Evolutionary conservation across 805 yeast genomes (phyloP), one percentile per base, ranked within the genome.

Genomic region (Candida nanaspora): DNA sequence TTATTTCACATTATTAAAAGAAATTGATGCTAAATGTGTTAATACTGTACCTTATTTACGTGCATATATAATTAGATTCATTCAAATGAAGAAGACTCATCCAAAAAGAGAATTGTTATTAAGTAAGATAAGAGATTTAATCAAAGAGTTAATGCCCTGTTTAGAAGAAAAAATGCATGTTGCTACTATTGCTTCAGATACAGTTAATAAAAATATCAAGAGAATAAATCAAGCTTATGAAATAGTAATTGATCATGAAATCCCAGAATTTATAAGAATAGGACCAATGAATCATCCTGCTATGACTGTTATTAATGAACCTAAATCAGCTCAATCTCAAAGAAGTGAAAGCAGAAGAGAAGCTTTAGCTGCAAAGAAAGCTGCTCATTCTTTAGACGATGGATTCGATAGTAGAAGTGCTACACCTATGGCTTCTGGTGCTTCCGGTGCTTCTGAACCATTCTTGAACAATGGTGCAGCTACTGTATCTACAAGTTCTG

Each of bases 111-210:
- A 62, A 40, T 43, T 56, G 18, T 53, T 69, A 7, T 56, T 74
- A 45, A 49, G 57, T 22, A 50, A 57, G 21, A 71, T 76, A 43
- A 61, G 71, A 41, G 68, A 68, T 23, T 63, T 69, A 41, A 66
- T 76, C 47, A 69, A 66, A 46, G 95, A 86, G 43, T 69, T 91
- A 41, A 78, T 91, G 68, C 97, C 98, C 1, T 86, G 96, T 46
- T 63, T 91, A 41, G 98, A 91, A 57, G 97, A 93, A 59, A 93
- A 93, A 62, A 87, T 93, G 94, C 97, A 91, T 59, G 96, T 93
- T 33, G 91, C 97, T 4, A 82, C 91, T 1, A 81, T 86, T 31
- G 96, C 97, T 19, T 74, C 86, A 25, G 97, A 89, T 51, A 72
- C 81, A 11, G 72, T 88, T 35, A 65, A 71, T 25, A 77, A 80